Evolutionary conservation across 1,139 yeast genomes (phyloP), one percentile per base, ranked within the genome.

Genomic region (Saccharomyces hybrid): DNA sequence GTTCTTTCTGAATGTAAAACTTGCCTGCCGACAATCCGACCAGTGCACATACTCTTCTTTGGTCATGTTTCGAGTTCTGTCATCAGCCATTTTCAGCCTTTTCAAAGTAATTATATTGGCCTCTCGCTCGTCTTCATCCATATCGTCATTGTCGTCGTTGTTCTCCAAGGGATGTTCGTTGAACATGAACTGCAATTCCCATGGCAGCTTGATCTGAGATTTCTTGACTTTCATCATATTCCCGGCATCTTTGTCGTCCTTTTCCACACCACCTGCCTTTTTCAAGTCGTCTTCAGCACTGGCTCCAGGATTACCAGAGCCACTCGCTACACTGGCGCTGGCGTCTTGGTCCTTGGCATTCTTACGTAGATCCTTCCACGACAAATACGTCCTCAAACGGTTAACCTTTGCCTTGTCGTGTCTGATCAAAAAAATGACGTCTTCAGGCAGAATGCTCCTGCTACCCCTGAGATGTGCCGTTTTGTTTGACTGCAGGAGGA

Each of bases 11-110:
- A 90, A 93, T 0, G 99, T 95, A 68, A 93, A 95, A 55, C 95
- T 85, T 1, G 99, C 99, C 70, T 93, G 99, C 60, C 99, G 81
- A 73, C 99, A 93, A 68, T 93, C 99, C 13, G 96, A 87, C 97
- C 98, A 93, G 70, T 95, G 99, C 16, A 91, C 99, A 65, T 93
- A 93, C 69, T 93, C 99, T 66, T 93, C 97, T 64, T 85, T 84
- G 0, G 99, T 93, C 99, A 93, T 95, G 61, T 86, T 81, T 61
- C 78, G 81, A 0, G 99, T 93, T 60, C 99, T 77, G 56, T 93
- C 97, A 70, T 93, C 99, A 3, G 98, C 98, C 74, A 82, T 84
- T 66, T 90, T 90, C 61, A 93, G 77, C 57, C 98, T 75, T 68
- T 90, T 90, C 69, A 90, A 75, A 14, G 96, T 88, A 0, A 96